Conservation (phyloP, 2,329 filamentous ascomycete genomes). For the Fusarium pseudograminearum region DNA sequence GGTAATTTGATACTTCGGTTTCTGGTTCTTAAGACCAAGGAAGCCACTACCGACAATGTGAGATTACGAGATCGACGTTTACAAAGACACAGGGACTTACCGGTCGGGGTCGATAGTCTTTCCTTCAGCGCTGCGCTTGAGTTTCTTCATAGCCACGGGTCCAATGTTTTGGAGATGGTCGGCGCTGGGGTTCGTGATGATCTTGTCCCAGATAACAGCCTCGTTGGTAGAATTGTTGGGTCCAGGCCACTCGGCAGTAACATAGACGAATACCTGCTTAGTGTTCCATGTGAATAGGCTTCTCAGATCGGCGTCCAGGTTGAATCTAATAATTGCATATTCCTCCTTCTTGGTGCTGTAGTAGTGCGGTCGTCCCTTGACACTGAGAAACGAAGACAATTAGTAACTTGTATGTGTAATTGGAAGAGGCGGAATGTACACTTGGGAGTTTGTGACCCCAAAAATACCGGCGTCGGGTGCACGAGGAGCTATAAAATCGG, state of each 20-base stretch:
- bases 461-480: conserved; percentile 71
- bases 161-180: conserved; percentile 72
- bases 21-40: conserved; percentile 83
- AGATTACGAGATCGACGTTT: conserved; percentile 7
- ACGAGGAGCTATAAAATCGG: conserved; percentile 78
- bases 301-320: conserved; percentile 89
- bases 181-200: conserved; percentile 81
- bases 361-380: conserved; percentile 94
- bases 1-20: conserved; percentile 96
- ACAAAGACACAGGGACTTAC: conserved; percentile 51
- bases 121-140: conserved; percentile 68
- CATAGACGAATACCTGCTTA: conserved; percentile 96
- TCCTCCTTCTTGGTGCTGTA: conserved; percentile 94
- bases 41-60: conserved; percentile 67
- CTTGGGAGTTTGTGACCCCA: conserved; percentile 81
- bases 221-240: conserved; percentile 66
- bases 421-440: conserved; percentile 66
- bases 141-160: conserved; percentile 71
- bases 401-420: conserved; percentile 9
- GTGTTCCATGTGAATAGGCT: conserved; percentile 99
- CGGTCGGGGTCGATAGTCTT: conserved; percentile 71
- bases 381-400: conserved; percentile 61
- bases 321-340: conserved; percentile 94
- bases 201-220: conserved; percentile 94
- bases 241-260: conserved; percentile 79